Conservation (phyloP, 2,329 filamentous ascomycete species). For the Colletotrichum cereale region DNA sequence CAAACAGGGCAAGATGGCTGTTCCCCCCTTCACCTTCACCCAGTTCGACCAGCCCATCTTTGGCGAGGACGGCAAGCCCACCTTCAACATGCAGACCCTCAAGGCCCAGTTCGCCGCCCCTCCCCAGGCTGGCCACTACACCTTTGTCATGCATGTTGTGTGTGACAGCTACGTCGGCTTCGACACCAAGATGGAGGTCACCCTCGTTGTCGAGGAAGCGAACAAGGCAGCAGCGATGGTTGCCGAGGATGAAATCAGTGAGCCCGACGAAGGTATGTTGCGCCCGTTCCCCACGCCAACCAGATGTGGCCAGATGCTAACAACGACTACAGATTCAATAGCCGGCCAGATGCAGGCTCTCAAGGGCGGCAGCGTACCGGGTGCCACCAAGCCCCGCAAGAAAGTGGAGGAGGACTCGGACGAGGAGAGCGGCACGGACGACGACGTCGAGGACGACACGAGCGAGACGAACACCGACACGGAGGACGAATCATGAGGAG, state of each 20-base stretch:
- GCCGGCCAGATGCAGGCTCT: constrained; percentile 92
- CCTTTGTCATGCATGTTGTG: constrained; percentile 92
- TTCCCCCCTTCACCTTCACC: constrained; percentile 95
- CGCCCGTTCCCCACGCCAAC: constrained; percentile 39
- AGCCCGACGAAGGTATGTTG: constrained; percentile 90
- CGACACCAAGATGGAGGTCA: constrained; percentile 92
- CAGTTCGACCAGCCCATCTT: constrained; percentile 92
- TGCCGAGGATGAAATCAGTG: constrained; percentile 94
- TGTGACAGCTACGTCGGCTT: constrained; percentile 97
- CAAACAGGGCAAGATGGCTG: constrained; percentile 95
- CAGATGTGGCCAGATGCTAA: constrained; percentile 42
- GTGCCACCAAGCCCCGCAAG: constrained; percentile 68
- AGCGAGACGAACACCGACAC: constrained; percentile 78
- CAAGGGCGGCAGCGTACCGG: constrained; percentile 74
- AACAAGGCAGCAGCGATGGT: constrained; percentile 84
- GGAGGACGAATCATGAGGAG: constrained; percentile 67
- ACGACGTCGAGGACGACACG: constrained; percentile 79
- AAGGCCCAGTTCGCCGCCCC: constrained; percentile 98
- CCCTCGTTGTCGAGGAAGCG: constrained; percentile 88
- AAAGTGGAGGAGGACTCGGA: constrained; percentile 71
- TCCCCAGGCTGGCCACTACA: constrained; percentile 91
- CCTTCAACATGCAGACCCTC: constrained; percentile 94
- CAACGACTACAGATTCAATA: constrained; percentile 75
- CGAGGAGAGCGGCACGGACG: constrained; percentile 84
- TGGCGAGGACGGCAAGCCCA: constrained; percentile 83